Conservation (phyloP, 768 basidiomycete genomes). For the Xerocomellus intermedius region DNA sequence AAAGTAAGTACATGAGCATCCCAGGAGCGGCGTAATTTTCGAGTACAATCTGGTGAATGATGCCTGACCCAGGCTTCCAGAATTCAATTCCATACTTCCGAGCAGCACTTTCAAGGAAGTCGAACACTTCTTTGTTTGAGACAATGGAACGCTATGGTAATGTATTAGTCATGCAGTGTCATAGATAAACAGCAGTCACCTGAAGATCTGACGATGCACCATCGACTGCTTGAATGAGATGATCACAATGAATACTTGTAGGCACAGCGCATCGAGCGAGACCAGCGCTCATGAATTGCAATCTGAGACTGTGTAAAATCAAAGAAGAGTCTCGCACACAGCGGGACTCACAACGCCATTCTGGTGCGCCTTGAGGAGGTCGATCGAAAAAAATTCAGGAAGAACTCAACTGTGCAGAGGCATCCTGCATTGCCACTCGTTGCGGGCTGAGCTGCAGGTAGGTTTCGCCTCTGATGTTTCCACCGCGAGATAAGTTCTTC, state of each 20-base stretch:
- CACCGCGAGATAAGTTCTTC: conserved; percentile 59
- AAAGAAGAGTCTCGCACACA: not conserved
- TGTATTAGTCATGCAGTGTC: not conserved
- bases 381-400: not conserved
- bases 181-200: conserved; percentile 39
- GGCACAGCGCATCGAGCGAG: conserved; percentile 81
- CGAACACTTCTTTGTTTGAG: conserved; percentile 94
- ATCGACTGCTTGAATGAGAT: conserved; percentile 90
- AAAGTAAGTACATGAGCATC: conserved; percentile 71
- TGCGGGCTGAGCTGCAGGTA: conserved; percentile 91
- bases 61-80: conserved; percentile 89
- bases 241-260: conserved; percentile 95
- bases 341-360: conserved; percentile 70
- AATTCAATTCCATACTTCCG: conserved; percentile 95
- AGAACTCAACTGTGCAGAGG: conserved; percentile 75
- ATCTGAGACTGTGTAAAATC: conserved; percentile 39
- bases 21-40: conserved; percentile 98
- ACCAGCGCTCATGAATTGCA: conserved; percentile 99
- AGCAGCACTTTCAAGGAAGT: conserved; percentile 92
- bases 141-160: conserved; percentile 68
- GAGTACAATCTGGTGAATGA: conserved; percentile 97
- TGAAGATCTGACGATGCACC: conserved; percentile 86
- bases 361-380: conserved; percentile 37
- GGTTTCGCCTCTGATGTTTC: conserved; percentile 76
- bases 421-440: conserved; percentile 97